Evolutionary conservation across 495 filamentous ascomycete species (phyloP).

Genomic region (Aspergillus steynii): DNA sequence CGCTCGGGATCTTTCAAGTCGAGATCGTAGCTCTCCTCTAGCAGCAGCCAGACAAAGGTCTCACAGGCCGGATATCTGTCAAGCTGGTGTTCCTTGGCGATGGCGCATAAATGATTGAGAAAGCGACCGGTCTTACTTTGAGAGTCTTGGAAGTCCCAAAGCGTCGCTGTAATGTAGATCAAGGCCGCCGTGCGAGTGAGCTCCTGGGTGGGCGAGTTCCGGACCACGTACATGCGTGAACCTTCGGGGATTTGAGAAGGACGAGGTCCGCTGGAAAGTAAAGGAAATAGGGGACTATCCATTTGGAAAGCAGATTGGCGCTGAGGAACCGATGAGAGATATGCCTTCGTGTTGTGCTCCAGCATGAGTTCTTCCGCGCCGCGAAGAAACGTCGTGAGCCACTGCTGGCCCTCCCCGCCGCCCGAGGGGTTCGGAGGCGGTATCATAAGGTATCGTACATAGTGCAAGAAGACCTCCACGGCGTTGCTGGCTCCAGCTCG

Average conservation of each 20-base stretch:
- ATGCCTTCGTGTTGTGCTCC: conserved; percentile 30
- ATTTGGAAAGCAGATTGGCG: conserved; percentile 39
- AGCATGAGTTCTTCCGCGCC: conserved; percentile 40
- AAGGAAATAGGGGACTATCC: conserved; percentile 40
- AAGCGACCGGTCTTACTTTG: conserved; percentile 36
- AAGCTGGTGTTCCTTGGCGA: conserved; percentile 35
- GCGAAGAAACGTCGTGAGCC: conserved; percentile 40
- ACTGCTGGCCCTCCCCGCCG: conserved; percentile 24
- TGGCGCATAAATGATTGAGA: conserved; percentile 26
- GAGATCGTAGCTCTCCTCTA: conserved; percentile 39
- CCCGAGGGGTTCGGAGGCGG: conserved; percentile 16
- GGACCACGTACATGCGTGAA: conserved; percentile 43
- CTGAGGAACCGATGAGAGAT: conserved; percentile 30
- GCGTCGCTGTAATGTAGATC: conserved; percentile 41
- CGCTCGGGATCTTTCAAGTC: conserved; percentile 42
- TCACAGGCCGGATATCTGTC: conserved; percentile 43
- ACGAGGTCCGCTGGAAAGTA: conserved; percentile 46
- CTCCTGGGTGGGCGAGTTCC: conserved; percentile 37
- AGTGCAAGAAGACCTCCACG: conserved; percentile 40
- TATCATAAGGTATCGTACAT: conserved; percentile 34
- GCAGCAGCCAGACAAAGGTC: conserved; percentile 43
- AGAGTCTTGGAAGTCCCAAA: conserved; percentile 42
- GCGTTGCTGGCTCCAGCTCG: conserved; percentile 26
- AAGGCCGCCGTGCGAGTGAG: conserved; percentile 40
- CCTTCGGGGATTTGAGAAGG: conserved; percentile 42